phyloP scores from a whole-genome alignment of 2,329 filamentous ascomycete genomes.

The Ascochyta lentis region DNA sequence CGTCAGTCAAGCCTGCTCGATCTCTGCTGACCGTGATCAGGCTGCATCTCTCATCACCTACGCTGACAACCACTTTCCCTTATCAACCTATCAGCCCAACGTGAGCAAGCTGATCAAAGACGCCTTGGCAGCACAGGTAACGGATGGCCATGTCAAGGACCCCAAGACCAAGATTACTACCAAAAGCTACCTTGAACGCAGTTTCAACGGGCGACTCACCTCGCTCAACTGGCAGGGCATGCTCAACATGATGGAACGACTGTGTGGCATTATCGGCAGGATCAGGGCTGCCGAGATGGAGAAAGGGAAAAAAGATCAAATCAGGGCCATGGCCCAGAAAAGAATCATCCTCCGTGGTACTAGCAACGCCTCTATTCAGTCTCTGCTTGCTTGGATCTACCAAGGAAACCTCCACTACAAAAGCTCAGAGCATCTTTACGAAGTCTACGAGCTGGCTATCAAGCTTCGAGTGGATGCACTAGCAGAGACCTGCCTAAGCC shows the following conservation, averaged over 20 bases:
- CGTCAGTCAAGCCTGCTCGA: too few species aligned
- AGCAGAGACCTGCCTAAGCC: slow-evolving; percentile 19
- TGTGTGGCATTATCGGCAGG: slow-evolving; percentile 5
- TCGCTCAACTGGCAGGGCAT: slow-evolving; percentile 21
- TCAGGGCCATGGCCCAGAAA: slow-evolving; percentile 27
- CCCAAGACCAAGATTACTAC: too few species aligned
- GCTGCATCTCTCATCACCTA: background rate
- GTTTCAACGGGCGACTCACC: too few species aligned
- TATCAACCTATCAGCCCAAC: background rate
- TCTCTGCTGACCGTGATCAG: background rate
- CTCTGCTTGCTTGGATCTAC: slow-evolving; percentile 32
- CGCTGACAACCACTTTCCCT: background rate
- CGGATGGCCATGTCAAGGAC: too few species aligned
- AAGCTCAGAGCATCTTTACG: slow-evolving; percentile 19
- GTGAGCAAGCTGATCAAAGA: slow-evolving; percentile 1
- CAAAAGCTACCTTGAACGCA: too few species aligned
- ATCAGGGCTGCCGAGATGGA: slow-evolving; percentile 19
- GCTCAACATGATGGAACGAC: background rate
- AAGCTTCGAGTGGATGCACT: slow-evolving; percentile 23
- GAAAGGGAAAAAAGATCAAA: background rate
- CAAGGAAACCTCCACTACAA: slow-evolving; percentile 1
- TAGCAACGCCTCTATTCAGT: slow-evolving; percentile 15
- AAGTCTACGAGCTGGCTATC: slow-evolving; percentile 21
- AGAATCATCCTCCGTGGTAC: slow-evolving; percentile 21
- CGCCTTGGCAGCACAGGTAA: slow-evolving; percentile 4